Evolutionary conservation across 768 basidiomycete species (phyloP).

Genomic region (Serpula lacrymans): DNA sequence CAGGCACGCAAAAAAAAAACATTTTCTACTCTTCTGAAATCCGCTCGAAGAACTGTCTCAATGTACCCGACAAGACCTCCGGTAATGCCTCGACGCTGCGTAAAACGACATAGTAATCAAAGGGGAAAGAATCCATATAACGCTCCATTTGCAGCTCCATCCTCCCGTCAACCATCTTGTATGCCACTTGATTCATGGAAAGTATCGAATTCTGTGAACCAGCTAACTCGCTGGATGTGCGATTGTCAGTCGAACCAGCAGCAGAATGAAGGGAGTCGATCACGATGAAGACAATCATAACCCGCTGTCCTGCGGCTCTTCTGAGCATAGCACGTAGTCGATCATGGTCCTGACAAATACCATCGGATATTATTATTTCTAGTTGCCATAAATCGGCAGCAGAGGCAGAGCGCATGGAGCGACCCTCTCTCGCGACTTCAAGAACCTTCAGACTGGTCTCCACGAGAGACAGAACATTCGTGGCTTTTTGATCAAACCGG

Average conservation of each 20-base stretch:
- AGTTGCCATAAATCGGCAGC: slow-evolving; percentile 93
- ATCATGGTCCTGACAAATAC: slow-evolving; percentile 97
- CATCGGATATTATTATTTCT: slow-evolving; percentile 97
- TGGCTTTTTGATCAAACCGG: slow-evolving; percentile 84
- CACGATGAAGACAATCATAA: slow-evolving; percentile 96
- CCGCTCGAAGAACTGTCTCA: slow-evolving; percentile 90
- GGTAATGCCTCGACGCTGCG: slow-evolving; percentile 89
- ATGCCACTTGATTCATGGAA: slow-evolving; percentile 88
- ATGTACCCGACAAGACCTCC: slow-evolving; percentile 80
- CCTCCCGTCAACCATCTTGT: slow-evolving; percentile 72
- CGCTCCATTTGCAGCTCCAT: slow-evolving; percentile 87
- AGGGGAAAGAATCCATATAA: slow-evolving; percentile 95
- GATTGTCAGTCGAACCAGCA: slow-evolving; percentile 11
- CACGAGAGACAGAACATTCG: slow-evolving; percentile 80
- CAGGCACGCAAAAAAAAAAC: no score
- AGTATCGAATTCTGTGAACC: slow-evolving; percentile 73
- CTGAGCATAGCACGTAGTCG: slow-evolving; percentile 74
- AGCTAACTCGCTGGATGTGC: slow-evolving; percentile 13
- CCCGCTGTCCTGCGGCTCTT: slow-evolving; percentile 81
- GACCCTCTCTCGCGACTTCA: slow-evolving; percentile 71
- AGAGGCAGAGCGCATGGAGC: slow-evolving; percentile 54
- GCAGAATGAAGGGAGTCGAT: slow-evolving; percentile 79
- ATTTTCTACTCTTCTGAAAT: slow-evolving; percentile 63
- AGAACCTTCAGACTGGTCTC: slow-evolving; percentile 74
- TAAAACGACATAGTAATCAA: slow-evolving; percentile 95